Percentiles rank a stretch among this genome's conserved stretches.
Conservation (phyloP, 1,284 basidiomycete species). For the Coniferiporia weirii region DNA sequence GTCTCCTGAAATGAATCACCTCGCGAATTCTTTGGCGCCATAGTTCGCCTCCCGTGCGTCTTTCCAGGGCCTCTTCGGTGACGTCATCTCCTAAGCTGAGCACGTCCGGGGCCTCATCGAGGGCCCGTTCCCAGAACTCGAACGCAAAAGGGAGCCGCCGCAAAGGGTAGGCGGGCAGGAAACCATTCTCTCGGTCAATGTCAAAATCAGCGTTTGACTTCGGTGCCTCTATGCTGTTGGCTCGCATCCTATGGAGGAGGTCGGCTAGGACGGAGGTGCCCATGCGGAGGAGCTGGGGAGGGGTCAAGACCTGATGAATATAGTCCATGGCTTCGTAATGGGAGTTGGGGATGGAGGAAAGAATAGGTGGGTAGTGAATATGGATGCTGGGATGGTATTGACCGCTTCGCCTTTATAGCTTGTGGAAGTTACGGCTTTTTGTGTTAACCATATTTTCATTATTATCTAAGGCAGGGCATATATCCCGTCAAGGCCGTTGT, state of each 20-base stretch:
- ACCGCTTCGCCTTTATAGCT: not conserved
- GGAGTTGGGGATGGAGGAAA: not conserved
- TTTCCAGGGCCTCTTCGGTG: slow-evolving; percentile 41
- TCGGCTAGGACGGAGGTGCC: slow-evolving; percentile 27
- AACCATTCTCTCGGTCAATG: slow-evolving; percentile 77
- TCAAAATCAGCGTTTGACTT: slow-evolving; percentile 52
- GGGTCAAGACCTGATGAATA: slow-evolving; percentile 33
- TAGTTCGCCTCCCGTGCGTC: slow-evolving; percentile 45
- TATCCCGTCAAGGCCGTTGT: not conserved
- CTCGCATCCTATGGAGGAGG: slow-evolving; percentile 21
- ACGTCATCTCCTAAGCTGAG: slow-evolving; percentile 62
- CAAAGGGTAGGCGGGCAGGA: slow-evolving; percentile 74
- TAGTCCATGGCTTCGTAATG: slow-evolving; percentile 19
- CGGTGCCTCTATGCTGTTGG: slow-evolving; percentile 16
- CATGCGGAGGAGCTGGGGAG: slow-evolving; percentile 33
- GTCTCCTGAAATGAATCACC: slow-evolving; percentile 38
- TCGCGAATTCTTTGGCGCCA: slow-evolving; percentile 67
- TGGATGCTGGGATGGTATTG: not conserved
- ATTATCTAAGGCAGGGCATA: not conserved
- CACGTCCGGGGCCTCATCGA: slow-evolving; percentile 48
- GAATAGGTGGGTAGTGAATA: not conserved
- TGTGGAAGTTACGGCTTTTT: not conserved
- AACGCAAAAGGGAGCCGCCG: slow-evolving; percentile 52
- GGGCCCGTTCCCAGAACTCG: slow-evolving; percentile 70
- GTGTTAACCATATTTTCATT: not conserved